Evolutionary conservation across 2,329 filamentous ascomycete genomes (phyloP), one percentile per base, ranked within the genome.

Genomic region (Trichoderma sp.): DNA sequence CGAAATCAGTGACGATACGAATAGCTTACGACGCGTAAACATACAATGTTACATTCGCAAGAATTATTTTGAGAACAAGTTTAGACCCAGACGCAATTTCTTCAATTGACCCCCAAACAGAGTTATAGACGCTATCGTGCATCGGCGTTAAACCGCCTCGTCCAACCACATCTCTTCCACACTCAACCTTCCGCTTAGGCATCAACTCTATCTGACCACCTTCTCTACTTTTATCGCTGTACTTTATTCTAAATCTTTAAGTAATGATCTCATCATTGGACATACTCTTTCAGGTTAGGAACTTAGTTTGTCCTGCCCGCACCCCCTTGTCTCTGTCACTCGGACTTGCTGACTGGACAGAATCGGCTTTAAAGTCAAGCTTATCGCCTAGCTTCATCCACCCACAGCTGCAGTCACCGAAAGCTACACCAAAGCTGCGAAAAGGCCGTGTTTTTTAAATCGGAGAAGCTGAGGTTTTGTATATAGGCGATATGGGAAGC

Each of bases 301-400:
- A 26, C n/a, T 12, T 24, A 21, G 15, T 30, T 24, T 12, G 34
- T n/a, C 34, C 34, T 36, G 34, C 12, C 34, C 12, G 7, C 1
- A 12, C 32, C 12, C 34, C 34, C 34, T 36, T 36, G 34, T 36
- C 34, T 36, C 14, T 14, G 34, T 63, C 58, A 62, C 34, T 51
- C 62, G 62, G 62, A 64, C 18, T 15, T 64, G 62, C 62, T 32
- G 62, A 47, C 39, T 64, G 62, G 62, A 34, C 11, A 18, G 28
- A 4, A 51, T 51, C 62, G 62, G 62, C 62, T 24, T 64, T 64
- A 51, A 64, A 51, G 62, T 51, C 62, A 51, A 51, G 15, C 39
- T 64, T 64, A 64, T 64, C 62, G 62, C 62, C 62, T 64, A 64
- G 60, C 60, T 36, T 63, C 60, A 15, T 24, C 60, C 34, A 32